phyloP scores from a whole-genome alignment of 2,329 filamentous ascomycete species.

The Phoma sp. region DNA sequence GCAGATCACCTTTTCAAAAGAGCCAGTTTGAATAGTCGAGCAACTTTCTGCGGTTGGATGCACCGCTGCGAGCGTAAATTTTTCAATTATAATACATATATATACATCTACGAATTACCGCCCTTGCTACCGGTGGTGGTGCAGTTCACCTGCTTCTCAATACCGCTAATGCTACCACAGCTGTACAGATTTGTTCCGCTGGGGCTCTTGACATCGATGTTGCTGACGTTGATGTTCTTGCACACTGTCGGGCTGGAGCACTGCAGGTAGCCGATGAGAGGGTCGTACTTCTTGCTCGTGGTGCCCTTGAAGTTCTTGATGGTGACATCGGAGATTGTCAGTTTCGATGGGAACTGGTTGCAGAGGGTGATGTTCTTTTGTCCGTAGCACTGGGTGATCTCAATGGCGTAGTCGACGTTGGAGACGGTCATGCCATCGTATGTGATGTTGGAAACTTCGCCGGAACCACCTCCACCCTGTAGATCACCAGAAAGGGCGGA shows the following conservation, averaged over 20 bases:
- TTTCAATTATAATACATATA: background rate
- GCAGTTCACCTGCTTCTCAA: slow-evolving; percentile 43
- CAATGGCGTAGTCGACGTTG: slow-evolving; percentile 71
- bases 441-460: slow-evolving; percentile 70
- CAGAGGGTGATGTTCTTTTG: slow-evolving; percentile 69
- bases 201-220: slow-evolving; percentile 57
- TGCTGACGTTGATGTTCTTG: slow-evolving; percentile 56
- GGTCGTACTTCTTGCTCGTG: slow-evolving; percentile 56
- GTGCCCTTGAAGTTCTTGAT: slow-evolving; percentile 65
- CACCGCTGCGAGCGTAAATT: no score
- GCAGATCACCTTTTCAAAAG: no score
- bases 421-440: slow-evolving; percentile 67
- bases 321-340: slow-evolving; percentile 63
- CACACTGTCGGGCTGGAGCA: slow-evolving; percentile 57
- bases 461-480: slow-evolving; percentile 70
- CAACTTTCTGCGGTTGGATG: no score
- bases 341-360: slow-evolving; percentile 62
- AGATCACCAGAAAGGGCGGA: slow-evolving; percentile 66
- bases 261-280: slow-evolving; percentile 53
- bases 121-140: slow-evolving; percentile 28
- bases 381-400: slow-evolving; percentile 71
- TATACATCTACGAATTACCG: slow-evolving; percentile 24
- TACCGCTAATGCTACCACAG: slow-evolving; percentile 52
- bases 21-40: no score
- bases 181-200: slow-evolving; percentile 53